Conservation (phyloP, 2,329 filamentous ascomycete species). For the Blastomyces parvus region DNA sequence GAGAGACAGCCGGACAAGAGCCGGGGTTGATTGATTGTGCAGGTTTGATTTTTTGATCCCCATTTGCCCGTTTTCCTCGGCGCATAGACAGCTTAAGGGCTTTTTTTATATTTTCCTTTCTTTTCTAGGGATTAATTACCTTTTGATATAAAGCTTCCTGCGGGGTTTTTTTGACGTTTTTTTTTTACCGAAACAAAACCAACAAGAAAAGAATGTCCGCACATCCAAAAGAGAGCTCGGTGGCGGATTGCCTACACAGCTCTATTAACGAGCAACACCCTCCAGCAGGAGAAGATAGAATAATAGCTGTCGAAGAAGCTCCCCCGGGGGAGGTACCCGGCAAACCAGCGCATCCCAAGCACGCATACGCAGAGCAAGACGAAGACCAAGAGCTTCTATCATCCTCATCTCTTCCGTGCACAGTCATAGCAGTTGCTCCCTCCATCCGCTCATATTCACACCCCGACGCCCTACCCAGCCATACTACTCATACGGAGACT, state of each 20-base stretch:
- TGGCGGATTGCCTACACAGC: not conserved
- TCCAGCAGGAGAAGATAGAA: not conserved
- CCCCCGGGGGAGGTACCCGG: not conserved
- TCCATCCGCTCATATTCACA: not conserved
- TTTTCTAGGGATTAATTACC: not conserved
- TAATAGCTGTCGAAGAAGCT: not conserved
- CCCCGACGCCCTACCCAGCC: not conserved
- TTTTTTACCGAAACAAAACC: too few species aligned
- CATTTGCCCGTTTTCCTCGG: not conserved
- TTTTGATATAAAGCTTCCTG: not conserved
- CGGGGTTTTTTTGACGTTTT: not conserved
- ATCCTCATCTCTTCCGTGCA: not conserved
- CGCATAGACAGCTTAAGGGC: not conserved
- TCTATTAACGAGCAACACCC: not conserved
- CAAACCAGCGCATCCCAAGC: not conserved
- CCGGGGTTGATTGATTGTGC: too few species aligned
- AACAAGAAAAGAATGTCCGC: not conserved
- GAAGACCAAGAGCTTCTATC: not conserved
- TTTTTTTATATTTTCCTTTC: not conserved
- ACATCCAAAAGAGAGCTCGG: not conserved
- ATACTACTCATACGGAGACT: not conserved
- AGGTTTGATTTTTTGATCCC: not conserved
- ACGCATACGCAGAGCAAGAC: not conserved
- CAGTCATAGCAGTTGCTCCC: not conserved
- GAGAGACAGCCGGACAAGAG: too few species aligned